Conservation (phyloP, 1,139 yeast species). For the Lodderomyces pseudojiufengensis region DNA sequence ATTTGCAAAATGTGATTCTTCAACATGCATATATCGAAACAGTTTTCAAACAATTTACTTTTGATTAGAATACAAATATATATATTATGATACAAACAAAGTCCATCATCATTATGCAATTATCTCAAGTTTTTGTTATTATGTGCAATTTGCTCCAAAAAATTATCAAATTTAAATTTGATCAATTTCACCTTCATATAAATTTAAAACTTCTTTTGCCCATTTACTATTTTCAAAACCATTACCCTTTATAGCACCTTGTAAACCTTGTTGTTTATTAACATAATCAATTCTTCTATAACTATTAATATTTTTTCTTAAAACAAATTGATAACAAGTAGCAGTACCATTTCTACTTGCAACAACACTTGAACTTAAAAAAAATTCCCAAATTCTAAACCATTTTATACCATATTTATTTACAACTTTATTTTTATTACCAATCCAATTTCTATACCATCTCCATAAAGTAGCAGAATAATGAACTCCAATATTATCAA, state of each 20-base stretch:
- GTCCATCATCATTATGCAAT: too few relatives aligned
- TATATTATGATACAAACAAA: too few relatives aligned
- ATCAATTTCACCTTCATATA: conserved; percentile 4
- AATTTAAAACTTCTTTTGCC: conserved; percentile 24
- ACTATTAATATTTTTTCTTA: conserved; percentile 85
- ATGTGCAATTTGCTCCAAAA: too few relatives aligned
- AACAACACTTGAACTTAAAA: conserved; percentile 76
- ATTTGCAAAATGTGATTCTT: too few relatives aligned
- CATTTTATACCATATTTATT: conserved; percentile 84
- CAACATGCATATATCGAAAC: too few relatives aligned
- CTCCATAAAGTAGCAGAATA: conserved; percentile 90
- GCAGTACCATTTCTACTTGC: conserved; percentile 93
- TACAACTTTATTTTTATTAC: conserved; percentile 72
- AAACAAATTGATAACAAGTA: conserved; percentile 84
- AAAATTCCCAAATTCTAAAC: conserved; percentile 94
- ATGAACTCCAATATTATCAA: conserved; percentile 90
- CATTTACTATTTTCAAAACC: conserved; percentile 38
- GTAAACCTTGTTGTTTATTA: conserved; percentile 74
- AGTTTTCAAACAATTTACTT: too few relatives aligned
- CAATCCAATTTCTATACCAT: conserved; percentile 95
- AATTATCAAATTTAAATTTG: too few relatives aligned
- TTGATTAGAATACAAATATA: too few relatives aligned
- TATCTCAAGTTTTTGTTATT: too few relatives aligned
- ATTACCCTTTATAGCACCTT: conserved; percentile 48
- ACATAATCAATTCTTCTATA: conserved; percentile 81